phyloP scores from a whole-genome alignment of 1,284 basidiomycete species.

The Puccinia coronata region DNA sequence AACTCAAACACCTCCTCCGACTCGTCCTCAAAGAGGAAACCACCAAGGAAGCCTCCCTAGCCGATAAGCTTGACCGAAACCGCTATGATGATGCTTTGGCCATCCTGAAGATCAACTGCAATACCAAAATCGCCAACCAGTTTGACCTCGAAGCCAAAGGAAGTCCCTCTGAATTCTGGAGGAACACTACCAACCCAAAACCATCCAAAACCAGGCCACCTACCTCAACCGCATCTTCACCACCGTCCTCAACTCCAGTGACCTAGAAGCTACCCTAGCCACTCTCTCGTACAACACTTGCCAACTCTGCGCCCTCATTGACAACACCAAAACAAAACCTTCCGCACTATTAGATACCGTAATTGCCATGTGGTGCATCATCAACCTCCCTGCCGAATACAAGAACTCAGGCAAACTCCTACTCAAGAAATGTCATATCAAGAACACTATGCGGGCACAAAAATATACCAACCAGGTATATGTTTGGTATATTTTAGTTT shows the following conservation, averaged over 20 bases:
- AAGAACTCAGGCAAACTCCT: neutral
- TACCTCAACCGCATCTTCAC: constrained; percentile 1
- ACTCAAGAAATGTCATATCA: neutral
- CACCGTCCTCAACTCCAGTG: neutral
- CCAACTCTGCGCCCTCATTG: neutral
- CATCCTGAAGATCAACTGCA: neutral
- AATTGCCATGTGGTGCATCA: too few species aligned
- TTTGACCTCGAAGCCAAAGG: neutral
- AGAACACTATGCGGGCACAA: too few species aligned
- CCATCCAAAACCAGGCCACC: neutral
- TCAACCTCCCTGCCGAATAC: too few species aligned
- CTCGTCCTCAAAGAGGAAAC: neutral
- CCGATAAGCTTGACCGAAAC: neutral
- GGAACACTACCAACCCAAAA: too few species aligned
- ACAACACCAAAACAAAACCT: neutral
- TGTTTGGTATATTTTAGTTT: too few species aligned
- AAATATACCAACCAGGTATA: neutral
- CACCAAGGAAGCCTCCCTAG: neutral
- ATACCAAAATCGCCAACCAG: neutral
- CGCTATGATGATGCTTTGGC: neutral
- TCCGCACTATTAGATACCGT: neutral
- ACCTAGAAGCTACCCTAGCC: neutral
- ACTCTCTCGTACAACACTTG: neutral
- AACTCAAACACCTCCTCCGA: neutral
- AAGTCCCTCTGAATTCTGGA: neutral